Evolutionary conservation across 768 basidiomycete genomes (phyloP), one percentile per base, ranked within the genome.

Genomic region (Lactifluus rugatus): DNA sequence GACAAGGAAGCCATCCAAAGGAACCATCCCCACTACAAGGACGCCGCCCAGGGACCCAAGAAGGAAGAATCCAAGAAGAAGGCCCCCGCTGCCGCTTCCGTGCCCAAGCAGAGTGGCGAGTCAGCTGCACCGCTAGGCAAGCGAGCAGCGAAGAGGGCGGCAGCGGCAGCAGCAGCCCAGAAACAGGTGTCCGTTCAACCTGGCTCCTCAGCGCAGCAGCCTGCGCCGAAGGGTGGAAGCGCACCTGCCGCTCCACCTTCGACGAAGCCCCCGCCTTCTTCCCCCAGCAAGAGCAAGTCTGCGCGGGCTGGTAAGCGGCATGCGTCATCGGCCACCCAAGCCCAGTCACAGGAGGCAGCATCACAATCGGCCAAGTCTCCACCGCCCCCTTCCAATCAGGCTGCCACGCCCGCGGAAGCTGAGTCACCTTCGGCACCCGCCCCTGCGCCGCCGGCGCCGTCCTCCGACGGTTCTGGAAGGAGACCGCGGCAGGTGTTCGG

Each of bases 1-100:
- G 89, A 87, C 68, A 89, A 83, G 66, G 84, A 85, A 64, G 73
- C 81, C 28, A 88, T 85, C 57, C 73, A 83, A 32, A 81, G 85
- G 39, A 86, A 82, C 56, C 86, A 89, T 39, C 78, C 81, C 0
- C 87, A 87, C 67, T 85, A 86, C 72, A 84, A 83, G 66, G 82
- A 82, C 37, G 69, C 66, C 11, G 44, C 68, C 25, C 66, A 70
- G 8, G 71, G 74, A 50, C 60, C 68, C 17, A 70, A 71, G 67
- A 76, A 74, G 57, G 74, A 74, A 21, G 76, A 75, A 2, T 66
- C 57, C 3, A 75, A 72, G 67, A 73, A 74, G 67, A 73, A 72
- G 60, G 66, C 65, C 2, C 64, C 51, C 1, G 46, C 36, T 2
- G 52, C 57, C 5, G 61, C 65, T 32, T 52, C 68, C 10, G 19